Percentiles rank a stretch among this genome's conserved stretches.
Evolutionary conservation across 2,329 filamentous ascomycete species (phyloP).

Genomic region (Diaporthe vexans): DNA sequence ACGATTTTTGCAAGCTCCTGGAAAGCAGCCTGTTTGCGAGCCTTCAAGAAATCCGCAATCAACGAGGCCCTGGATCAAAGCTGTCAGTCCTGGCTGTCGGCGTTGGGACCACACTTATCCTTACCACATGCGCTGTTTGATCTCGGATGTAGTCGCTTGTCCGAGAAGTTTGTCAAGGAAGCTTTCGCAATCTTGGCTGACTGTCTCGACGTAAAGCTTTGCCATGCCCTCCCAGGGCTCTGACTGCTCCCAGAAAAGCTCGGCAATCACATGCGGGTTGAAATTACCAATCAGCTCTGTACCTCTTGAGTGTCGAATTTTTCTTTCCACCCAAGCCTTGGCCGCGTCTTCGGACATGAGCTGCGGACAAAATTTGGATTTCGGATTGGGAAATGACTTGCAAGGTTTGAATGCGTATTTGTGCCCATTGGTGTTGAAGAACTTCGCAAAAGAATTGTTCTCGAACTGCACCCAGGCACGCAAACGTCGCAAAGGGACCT

Average conservation of each 20-base stretch:
- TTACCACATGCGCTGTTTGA: no score
- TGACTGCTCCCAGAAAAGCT: constrained; percentile 36
- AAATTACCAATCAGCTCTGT: constrained; percentile 28
- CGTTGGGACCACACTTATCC: no score
- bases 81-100: no score
- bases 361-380: no score
- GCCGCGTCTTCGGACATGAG: neutral
- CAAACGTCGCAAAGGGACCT: neutral
- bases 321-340: neutral
- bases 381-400: no score
- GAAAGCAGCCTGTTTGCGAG: neutral
- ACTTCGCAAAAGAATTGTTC: neutral
- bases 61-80: neutral
- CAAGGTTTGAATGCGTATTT: no score
- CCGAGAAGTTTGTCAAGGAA: no score
- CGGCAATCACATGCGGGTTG: constrained; percentile 20
- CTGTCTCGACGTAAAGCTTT: neutral
- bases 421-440: neutral
- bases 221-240: neutral
- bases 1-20: constrained; percentile 7
- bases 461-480: neutral
- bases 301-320: neutral
- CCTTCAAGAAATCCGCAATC: neutral
- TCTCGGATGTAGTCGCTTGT: no score
- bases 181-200: neutral